These are phyloP conservation scores for Emergomyces orientalis DNA, from an alignment of 2,329 filamentous ascomycete species.

Conservation along the genomic window DNA sequence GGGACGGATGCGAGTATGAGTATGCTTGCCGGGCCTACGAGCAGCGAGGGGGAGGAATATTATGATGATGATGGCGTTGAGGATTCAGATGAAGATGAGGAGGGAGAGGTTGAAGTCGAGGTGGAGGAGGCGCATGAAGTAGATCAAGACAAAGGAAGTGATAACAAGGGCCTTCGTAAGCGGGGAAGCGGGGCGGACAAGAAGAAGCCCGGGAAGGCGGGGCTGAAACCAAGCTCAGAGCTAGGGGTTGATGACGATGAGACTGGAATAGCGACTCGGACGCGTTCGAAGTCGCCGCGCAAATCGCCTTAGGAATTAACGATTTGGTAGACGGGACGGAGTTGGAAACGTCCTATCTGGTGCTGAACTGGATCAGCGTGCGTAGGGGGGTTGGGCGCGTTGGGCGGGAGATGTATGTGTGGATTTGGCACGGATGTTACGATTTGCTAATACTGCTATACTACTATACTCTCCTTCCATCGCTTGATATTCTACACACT, in stretches of 20 bases:
- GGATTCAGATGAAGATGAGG: neutral
- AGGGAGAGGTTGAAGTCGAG: neutral
- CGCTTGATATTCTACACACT: no score
- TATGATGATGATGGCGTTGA: slow-evolving; percentile 17
- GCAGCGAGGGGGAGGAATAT: slow-evolving; percentile 23
- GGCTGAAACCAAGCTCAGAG: neutral
- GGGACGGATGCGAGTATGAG: slow-evolving; percentile 22
- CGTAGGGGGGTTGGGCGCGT: no score
- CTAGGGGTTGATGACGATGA: neutral
- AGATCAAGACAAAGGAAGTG: neutral
- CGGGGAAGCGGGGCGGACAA: no score
- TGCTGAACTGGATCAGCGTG: neutral
- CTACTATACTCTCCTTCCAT: no score
- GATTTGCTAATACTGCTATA: no score
- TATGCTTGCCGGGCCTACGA: slow-evolving; percentile 21
- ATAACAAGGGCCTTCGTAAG: neutral
- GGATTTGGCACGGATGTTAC: no score
- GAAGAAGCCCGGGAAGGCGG: neutral
- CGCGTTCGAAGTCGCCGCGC: slow-evolving; percentile 1
- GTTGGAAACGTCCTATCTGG: neutral
- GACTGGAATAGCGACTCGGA: neutral
- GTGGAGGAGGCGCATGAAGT: neutral
- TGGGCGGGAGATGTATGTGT: no score
- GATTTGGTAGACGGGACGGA: neutral
- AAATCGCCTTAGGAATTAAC: neutral